Base-by-base conservation (phyloP, 192 early-diverging fungal genomes). In the Backusella circina region DNA sequence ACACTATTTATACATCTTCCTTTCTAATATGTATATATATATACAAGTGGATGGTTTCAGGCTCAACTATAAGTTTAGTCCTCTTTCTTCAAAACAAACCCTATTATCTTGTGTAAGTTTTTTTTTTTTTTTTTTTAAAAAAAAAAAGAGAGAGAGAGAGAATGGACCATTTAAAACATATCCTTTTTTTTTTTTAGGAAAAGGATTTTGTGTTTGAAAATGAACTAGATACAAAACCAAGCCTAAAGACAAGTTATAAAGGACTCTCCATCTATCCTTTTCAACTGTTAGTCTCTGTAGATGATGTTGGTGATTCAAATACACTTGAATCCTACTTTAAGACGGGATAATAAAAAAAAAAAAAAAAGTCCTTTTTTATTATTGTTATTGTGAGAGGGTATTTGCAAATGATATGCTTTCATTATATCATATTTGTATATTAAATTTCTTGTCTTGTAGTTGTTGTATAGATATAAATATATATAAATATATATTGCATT, bases 321-420 rank as follows among this genome's bases (percentile, higher is more conserved):
- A 41, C 69, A 47, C 16, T 70, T 16, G 68, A 70, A 41, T 44
- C 68, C 28, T 70, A 70, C 13, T 70, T 70, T 44, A 67, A 23
- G 33, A 9, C 2, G 9, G 5, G 5, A 65, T 1, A 32, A 33
- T 37, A 36, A 67, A 30, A 36, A 36, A 67, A 33, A 35, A 31
- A 32, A 35, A 35, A 36, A 18, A 36, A 31, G 15, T 1, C 0
- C 39, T 68, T 23, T 23, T 30, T 69, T 37, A 18, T 15, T 37
- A 18, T 37, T 9, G 28, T 41, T 68, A n/a, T 68, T 12, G 21
- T 51, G 18, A 67, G 7, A 21, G 66, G 67, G 67, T 68, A 68
- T 68, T 23, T 23, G 21, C 18, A 38, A 21, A 36, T 23, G 67
- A 36, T 38, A 23, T 23, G 65, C n/a, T n/a, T 67, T 67, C 32